Evolutionary conservation across 2,329 filamentous ascomycete species (phyloP), one percentile per base, ranked within the genome.

Genomic region (Penicillium sp.): DNA sequence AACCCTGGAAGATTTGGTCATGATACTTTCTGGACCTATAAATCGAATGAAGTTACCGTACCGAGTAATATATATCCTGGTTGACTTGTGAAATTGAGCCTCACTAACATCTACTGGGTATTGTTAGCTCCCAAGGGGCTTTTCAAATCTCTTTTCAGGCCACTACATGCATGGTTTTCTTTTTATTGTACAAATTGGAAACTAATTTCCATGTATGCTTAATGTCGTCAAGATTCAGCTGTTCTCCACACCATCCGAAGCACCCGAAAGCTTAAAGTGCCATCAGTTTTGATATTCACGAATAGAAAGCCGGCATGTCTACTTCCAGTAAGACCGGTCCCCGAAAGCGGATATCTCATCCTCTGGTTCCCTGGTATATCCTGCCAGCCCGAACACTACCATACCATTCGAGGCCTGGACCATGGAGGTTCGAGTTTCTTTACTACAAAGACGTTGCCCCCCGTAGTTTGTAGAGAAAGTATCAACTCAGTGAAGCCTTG

Each of bases 361-460:
- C 19, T 33, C 17, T 41, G n/a, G 31, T 56, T 62, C 38, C 52
- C 35, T 57, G 56, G n/a, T 48, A 53, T 27, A 41, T 33, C 12
- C n/a, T 27, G 41, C 5, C 17, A 37, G 51, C 40, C 37, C 57
- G 50, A 53, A n/a, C 42, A 9, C 27, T 50, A 57, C 41, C 21
- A 27, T 56, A 57, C 38, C n/a, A 35, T 50, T 62, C 53, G 47
- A 56, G 62, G 56, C 54, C 64, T 61, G 41, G 62, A 57, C 65
- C 47, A 43, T 49, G 3, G 13, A n/a, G 25, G 21, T 33, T 31
- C 23, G 15, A 35, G 33, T 54, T 23, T 37, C n/a, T 54, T 46
- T 55, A 49, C 45, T 58, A 50, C 51, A 55, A 50, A 50, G 51
- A 21, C 35, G 23, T 23, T n/a, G 8, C 38, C 33, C 33, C 27